phyloP scores from a whole-genome alignment of 192 early-diverging fungal species.

The Coemansia biformis region DNA sequence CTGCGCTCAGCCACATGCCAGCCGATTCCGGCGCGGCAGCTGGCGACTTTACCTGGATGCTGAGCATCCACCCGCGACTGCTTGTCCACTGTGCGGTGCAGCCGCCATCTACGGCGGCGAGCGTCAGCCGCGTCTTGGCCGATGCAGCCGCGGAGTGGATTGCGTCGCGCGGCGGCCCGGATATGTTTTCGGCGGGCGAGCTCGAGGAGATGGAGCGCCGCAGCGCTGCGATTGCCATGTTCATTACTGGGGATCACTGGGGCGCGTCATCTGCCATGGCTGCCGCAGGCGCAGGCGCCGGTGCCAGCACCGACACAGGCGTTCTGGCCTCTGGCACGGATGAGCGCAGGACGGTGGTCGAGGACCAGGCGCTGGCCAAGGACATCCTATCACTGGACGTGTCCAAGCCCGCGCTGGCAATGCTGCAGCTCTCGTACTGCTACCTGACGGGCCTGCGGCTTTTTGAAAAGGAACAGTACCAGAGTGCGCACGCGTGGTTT shows the following conservation, averaged over 20 bases:
- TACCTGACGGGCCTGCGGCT: conserved; percentile 38
- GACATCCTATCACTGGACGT: conserved; percentile 7
- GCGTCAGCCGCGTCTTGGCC: conserved; percentile 1
- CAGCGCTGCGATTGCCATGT: conserved; percentile 1
- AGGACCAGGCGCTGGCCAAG: conserved; percentile 10
- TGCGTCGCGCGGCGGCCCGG: background rate
- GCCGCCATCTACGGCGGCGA: background rate
- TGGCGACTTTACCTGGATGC: conserved; percentile 11
- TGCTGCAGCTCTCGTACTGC: conserved; percentile 16
- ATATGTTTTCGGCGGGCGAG: background rate
- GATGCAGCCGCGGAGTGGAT: conserved; percentile 10
- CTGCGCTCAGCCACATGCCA: background rate
- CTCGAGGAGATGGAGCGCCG: conserved; percentile 1
- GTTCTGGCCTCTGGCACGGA: too few species aligned
- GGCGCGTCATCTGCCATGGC: background rate
- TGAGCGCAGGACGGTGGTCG: conserved; percentile 18
- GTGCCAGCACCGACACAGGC: too few species aligned
- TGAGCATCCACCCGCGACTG: conserved; percentile 9
- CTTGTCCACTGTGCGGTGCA: conserved; percentile 5
- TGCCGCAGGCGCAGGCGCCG: too few species aligned
- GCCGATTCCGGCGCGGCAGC: background rate
- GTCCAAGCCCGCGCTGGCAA: conserved; percentile 12
- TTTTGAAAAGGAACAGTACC: conserved; percentile 22
- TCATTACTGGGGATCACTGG: conserved; percentile 6
- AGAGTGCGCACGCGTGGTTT: conserved; percentile 31